Evolutionary conservation across 1,284 basidiomycete genomes (phyloP).

Genomic region (Caloboletus firmus): DNA sequence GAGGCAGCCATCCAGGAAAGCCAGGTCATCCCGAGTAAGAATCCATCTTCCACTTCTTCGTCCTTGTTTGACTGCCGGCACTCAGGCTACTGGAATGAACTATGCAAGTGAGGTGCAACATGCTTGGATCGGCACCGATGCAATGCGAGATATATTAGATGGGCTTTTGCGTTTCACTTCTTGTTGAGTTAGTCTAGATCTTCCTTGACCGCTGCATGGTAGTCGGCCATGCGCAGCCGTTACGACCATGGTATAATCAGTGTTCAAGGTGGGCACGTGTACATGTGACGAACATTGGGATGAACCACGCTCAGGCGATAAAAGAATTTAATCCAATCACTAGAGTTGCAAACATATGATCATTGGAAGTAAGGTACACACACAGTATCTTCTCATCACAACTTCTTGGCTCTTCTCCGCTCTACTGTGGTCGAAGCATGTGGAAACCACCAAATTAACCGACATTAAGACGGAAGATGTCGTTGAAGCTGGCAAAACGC

Average conservation of each 20-base stretch:
- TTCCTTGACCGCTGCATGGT: not conserved
- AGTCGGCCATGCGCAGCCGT: not conserved
- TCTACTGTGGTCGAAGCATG: not conserved
- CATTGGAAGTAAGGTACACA: conserved; percentile 21
- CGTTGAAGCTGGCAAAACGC: conserved; percentile 60
- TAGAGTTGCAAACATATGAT: conserved; percentile 7
- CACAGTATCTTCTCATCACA: conserved; percentile 1
- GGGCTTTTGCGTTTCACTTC: conserved; percentile 1
- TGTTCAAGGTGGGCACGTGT: no score
- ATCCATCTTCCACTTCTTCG: not conserved
- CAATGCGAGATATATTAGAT: not conserved
- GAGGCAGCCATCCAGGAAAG: conserved; percentile 15
- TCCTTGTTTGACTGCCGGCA: not conserved
- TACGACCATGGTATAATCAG: not conserved
- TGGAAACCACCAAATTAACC: conserved; percentile 34
- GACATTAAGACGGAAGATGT: conserved; percentile 87
- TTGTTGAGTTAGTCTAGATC: not conserved
- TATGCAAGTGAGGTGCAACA: conserved; percentile 16
- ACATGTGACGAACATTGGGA: not conserved
- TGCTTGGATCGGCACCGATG: not conserved
- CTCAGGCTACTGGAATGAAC: conserved; percentile 18
- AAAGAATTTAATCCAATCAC: not conserved
- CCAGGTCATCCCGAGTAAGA: conserved; percentile 14
- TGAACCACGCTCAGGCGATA: not conserved
- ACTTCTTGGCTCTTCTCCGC: not conserved